Evolutionary conservation across 2,329 filamentous ascomycete genomes (phyloP).

Genomic region (Beauveria bassiana): DNA sequence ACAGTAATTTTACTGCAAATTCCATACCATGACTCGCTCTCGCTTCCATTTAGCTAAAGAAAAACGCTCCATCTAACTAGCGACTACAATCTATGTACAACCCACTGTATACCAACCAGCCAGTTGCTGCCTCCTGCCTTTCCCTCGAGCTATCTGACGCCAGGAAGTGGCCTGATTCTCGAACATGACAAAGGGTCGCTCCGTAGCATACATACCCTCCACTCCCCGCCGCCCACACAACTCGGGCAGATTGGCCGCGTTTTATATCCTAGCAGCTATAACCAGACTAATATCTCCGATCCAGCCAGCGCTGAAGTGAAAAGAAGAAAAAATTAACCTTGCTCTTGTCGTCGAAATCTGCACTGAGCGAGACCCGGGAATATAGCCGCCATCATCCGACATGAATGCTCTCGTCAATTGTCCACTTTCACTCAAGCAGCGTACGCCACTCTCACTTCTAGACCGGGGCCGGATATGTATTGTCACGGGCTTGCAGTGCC

Average conservation of each 20-base stretch:
- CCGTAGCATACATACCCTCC: neutral
- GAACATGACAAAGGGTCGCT: neutral
- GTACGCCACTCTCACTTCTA: neutral
- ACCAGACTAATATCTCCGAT: neutral
- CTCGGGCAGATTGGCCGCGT: neutral
- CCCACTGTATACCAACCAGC: neutral
- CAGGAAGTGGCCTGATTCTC: neutral
- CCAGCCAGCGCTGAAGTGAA: neutral
- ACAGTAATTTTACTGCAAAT: no score
- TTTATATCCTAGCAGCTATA: neutral
- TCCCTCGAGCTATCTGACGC: neutral
- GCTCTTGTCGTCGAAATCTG: neutral
- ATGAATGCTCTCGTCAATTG: neutral
- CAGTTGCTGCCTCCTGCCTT: neutral
- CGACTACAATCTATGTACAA: neutral
- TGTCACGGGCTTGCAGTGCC: neutral
- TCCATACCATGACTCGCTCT: neutral
- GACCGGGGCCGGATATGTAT: neutral
- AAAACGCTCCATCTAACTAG: neutral
- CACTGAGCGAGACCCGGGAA: neutral
- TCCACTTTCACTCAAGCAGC: neutral
- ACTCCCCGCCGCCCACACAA: neutral
- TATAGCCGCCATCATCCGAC: neutral
- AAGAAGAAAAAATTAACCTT: neutral
- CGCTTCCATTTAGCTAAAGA: neutral